A percentile compares a stretch with the other conserved stretches of the same genome.
Evolutionary conservation across 306 rosid genomes (phyloP).

Genomic region (Vicia sativa): DNA sequence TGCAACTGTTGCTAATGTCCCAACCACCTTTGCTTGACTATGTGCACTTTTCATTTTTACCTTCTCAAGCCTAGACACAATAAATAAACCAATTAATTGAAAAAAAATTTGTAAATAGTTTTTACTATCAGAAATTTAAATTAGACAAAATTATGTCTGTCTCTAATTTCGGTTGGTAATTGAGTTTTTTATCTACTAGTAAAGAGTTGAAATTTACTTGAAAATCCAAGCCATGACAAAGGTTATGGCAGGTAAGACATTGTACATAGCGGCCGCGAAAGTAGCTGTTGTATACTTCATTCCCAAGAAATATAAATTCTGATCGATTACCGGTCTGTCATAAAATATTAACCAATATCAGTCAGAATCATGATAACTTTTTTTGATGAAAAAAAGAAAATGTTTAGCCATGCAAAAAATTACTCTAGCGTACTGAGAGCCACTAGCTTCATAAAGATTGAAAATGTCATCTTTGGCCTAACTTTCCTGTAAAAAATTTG

Average conservation of each 20-base stretch:
- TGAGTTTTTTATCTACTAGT: too few relatives aligned
- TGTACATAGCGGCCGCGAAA: conserved; percentile 85
- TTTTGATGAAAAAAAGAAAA: neutral
- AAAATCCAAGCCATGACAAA: conserved; percentile 82
- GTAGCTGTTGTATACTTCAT: conserved; percentile 97
- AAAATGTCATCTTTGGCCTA: conserved; percentile 86
- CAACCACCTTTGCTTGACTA: conserved; percentile 81
- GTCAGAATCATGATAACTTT: neutral
- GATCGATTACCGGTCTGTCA: conserved; percentile 93
- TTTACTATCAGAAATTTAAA: neutral
- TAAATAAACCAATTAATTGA: neutral
- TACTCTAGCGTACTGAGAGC: conserved; percentile 84
- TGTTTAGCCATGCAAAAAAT: conserved; percentile 28
- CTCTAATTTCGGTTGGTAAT: neutral
- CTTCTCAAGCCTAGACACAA: conserved; percentile 67
- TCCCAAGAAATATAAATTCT: conserved; percentile 80
- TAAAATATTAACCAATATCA: neutral
- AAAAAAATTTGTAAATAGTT: neutral
- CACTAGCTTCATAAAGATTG: conserved; percentile 69
- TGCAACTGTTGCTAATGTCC: conserved; percentile 84
- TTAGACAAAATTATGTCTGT: neutral
- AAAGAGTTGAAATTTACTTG: conserved; percentile 47
- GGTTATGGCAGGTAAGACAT: conserved; percentile 88
- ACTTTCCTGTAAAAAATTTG: conserved; percentile 66
- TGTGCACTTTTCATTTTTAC: conserved; percentile 60